A percentile compares a stretch with the other conserved stretches of the same genome.
These are phyloP conservation scores for Collybiopsis confluens DNA, from an alignment of 768 basidiomycete species.

Conservation along the genomic window DNA sequence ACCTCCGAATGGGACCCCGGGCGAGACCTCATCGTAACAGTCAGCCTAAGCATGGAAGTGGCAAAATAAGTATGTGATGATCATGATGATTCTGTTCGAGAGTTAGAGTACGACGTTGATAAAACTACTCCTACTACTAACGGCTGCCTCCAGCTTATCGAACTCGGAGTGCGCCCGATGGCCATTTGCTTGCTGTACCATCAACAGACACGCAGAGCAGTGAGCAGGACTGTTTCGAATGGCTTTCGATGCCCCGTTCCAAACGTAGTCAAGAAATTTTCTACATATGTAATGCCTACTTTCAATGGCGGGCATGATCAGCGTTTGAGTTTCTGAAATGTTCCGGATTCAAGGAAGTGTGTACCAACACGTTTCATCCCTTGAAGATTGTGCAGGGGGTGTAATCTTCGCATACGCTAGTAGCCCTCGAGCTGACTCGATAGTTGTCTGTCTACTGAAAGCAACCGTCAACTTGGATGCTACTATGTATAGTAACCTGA, in stretches of 20 bases:
- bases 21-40: conserved; percentile 31
- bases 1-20: conserved; percentile 62
- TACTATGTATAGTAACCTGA: no score
- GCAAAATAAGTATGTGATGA: no score
- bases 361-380: conserved; percentile 4
- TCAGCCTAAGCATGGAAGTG: conserved; percentile 8
- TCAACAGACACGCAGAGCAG: conserved; percentile 38
- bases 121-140: conserved; percentile 75
- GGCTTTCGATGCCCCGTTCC: conserved; percentile 31
- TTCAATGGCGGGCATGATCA: no score
- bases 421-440: no score
- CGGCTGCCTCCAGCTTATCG: conserved; percentile 73
- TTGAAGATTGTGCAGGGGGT: background rate
- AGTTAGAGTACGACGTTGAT: conserved; percentile 57
- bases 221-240: conserved; percentile 54
- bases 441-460: no score
- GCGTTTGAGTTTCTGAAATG: no score
- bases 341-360: background rate
- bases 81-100: conserved; percentile 12
- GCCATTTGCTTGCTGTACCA: conserved; percentile 54
- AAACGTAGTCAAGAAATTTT: no score
- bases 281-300: no score
- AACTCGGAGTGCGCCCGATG: conserved; percentile 64
- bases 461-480: no score
- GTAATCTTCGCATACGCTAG: no score